These are phyloP conservation scores for Ilyonectria robusta DNA, from an alignment of 2,329 filamentous ascomycete species.

Conservation along the genomic window DNA sequence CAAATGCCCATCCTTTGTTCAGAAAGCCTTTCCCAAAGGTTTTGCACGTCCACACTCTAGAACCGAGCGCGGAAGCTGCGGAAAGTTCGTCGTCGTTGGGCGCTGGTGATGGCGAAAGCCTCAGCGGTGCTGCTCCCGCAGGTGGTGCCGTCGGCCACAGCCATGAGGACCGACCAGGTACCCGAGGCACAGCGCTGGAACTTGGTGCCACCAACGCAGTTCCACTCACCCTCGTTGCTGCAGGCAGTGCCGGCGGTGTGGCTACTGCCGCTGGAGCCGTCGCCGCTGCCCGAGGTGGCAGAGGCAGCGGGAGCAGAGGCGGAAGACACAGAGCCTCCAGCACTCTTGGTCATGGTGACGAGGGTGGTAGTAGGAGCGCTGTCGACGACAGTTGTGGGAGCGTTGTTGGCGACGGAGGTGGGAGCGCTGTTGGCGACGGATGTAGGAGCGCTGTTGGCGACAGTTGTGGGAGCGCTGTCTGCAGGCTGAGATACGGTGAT, in stretches of 20 bases:
- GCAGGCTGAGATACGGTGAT: slow-evolving; percentile 51
- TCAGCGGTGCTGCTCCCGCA: slow-evolving; percentile 57
- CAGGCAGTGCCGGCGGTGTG: slow-evolving; percentile 61
- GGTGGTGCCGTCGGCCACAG: slow-evolving; percentile 67
- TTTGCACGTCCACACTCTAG: not conserved
- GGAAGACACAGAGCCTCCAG: slow-evolving; percentile 34
- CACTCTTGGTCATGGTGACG: slow-evolving; percentile 43
- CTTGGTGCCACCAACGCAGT: slow-evolving; percentile 67
- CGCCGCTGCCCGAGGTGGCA: slow-evolving; percentile 38
- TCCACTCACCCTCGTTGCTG: slow-evolving; percentile 68
- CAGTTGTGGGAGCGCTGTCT: slow-evolving; percentile 13
- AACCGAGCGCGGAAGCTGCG: slow-evolving; percentile 15
- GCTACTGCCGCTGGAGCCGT: slow-evolving; percentile 46
- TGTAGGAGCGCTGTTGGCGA: slow-evolving; percentile 21
- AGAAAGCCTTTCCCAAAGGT: not conserved
- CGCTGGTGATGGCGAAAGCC: slow-evolving; percentile 43
- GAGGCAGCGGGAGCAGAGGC: slow-evolving; percentile 32
- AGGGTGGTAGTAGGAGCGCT: slow-evolving; percentile 34
- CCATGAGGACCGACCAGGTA: slow-evolving; percentile 63
- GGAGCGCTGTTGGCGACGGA: slow-evolving; percentile 18
- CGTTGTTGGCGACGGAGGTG: slow-evolving; percentile 7
- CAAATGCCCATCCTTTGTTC: slow-evolving; percentile 17
- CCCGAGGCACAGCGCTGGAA: slow-evolving; percentile 77
- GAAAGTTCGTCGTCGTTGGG: slow-evolving; percentile 34
- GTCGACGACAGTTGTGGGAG: slow-evolving; percentile 23